Evolutionary conservation across 208 protist genomes (phyloP).

Genomic region (Naegleria gruberi): DNA sequence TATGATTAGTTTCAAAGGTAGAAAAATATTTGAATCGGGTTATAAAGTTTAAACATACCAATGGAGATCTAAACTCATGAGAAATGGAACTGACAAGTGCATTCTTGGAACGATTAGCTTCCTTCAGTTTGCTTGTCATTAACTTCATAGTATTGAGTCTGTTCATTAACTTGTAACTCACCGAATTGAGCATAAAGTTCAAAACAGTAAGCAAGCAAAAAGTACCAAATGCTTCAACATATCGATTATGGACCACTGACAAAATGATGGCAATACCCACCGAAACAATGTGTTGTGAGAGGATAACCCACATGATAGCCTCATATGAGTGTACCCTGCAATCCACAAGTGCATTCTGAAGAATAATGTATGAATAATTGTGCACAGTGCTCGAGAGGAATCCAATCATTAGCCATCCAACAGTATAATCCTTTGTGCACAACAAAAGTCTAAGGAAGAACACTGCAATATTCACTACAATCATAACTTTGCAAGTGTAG

Average conservation of each 20-base stretch:
- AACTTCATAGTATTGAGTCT: not conserved
- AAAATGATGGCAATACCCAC: not conserved
- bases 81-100: not conserved
- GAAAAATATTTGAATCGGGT: too few relatives aligned
- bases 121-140: not conserved
- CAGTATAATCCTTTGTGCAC: not conserved
- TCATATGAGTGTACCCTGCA: not conserved
- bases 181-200: not conserved
- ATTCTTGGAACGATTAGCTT: not conserved
- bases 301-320: not conserved
- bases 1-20: too few relatives aligned
- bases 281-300: not conserved
- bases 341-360: not conserved
- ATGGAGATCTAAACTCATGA: not conserved
- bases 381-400: not conserved
- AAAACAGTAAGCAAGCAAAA: not conserved
- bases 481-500: not conserved
- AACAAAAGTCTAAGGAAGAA: not conserved
- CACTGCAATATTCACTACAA: not conserved
- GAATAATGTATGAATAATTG: constrained; percentile 1
- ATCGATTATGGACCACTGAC: not conserved
- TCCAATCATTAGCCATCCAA: not conserved
- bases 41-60: not conserved
- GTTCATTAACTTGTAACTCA: not conserved
- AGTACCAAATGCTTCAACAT: not conserved